Evolutionary conservation across 129 eudicot genomes (phyloP), one percentile per base, ranked within the genome.

Genomic region (Saussurea involucrata): DNA sequence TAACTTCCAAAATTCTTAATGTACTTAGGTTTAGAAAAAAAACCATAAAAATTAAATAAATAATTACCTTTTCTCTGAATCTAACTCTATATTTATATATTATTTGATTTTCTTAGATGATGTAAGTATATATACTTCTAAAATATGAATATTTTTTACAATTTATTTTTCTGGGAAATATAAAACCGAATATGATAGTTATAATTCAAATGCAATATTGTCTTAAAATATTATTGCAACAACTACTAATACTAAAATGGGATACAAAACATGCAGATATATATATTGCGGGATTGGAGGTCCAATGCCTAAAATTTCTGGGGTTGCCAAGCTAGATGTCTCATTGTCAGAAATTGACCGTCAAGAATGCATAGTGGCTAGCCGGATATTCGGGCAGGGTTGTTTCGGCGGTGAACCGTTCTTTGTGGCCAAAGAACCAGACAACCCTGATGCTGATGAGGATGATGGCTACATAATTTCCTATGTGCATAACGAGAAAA

Each of bases 341-440:
- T 71, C 89, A 8, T 68, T 79, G 17, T 63, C 89, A 0, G 90
- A 85, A 32, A 72, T 20, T 0, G 92, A 85, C 29, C 83, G 85
- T 3, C 70, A 82, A 5, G 97, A 91, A 36, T 89, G 97, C 82
- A 77, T 85, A 42, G 95, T 92, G 76, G 97, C 88, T 12, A 81
- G 87, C 63, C 87, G 85, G 42, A 63, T 85, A 67, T 92, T 72
- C 11, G 97, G 88, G 37, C 82, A 84, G 0, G 89, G 95, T 44
- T 92, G 97, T 67, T 92, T 72, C 42, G 95, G 87, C 0, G 97
- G 97, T 8, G 97, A 92, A 73, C 97, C 97, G 5, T 89, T 87
- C 61, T 92, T 92, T 44, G 95, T 92, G 65, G 87, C 92, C 2
- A 74, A 73, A 22, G 85, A 88, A 42, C 85, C 95, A 1, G 81